These are phyloP conservation scores for Epichloe uncinata DNA, from an alignment of 2,329 filamentous ascomycete species.

Conservation along the genomic window DNA sequence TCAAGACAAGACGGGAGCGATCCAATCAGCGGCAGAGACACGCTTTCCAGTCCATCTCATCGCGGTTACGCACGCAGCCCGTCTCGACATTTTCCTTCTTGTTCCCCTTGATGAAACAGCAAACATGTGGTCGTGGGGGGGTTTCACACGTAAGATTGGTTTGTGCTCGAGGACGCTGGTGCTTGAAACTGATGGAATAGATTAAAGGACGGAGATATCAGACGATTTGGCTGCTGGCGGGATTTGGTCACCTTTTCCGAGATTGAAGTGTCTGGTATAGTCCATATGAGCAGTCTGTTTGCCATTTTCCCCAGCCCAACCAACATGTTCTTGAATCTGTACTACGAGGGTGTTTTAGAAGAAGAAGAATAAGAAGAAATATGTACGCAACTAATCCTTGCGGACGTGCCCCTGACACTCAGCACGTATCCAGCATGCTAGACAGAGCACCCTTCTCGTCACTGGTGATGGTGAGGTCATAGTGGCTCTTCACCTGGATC, in stretches of 20 bases:
- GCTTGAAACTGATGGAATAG: not conserved
- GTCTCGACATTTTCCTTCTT: not conserved
- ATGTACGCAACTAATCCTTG: not conserved
- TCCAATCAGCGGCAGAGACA: not conserved
- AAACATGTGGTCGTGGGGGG: not conserved
- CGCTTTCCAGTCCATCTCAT: not conserved
- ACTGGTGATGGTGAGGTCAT: slow-evolving; percentile 51
- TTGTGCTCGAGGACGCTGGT: not conserved
- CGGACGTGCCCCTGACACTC: not conserved
- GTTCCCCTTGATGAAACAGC: slow-evolving; percentile 1
- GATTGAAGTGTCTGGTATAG: not conserved
- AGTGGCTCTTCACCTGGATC: slow-evolving; percentile 67
- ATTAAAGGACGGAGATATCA: not conserved
- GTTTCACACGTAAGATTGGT: not conserved
- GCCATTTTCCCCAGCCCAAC: not conserved
- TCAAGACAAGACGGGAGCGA: not conserved
- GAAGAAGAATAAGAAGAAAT: no score
- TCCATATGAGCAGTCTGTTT: not conserved
- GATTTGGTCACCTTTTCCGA: no score
- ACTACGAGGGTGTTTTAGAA: not conserved
- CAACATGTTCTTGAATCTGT: not conserved
- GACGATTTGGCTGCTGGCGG: not conserved
- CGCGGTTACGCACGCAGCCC: not conserved
- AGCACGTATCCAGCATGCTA: slow-evolving; percentile 23
- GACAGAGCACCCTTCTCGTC: slow-evolving; percentile 58